phyloP scores from a whole-genome alignment of 768 basidiomycete species.

The Austroboletus eburneus region DNA sequence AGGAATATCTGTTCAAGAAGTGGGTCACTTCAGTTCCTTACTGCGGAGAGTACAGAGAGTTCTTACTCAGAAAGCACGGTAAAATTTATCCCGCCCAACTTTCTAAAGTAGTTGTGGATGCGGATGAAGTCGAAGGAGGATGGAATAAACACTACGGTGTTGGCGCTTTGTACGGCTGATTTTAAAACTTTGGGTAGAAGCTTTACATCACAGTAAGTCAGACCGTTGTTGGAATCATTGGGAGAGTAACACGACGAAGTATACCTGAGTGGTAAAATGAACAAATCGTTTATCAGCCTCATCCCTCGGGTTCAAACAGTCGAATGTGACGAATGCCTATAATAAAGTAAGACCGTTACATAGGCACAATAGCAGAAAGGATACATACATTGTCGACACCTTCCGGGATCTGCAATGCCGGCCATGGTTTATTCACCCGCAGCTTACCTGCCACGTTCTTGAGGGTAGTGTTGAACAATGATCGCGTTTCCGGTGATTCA shows the following conservation, averaged over 20 bases:
- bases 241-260: conserved; percentile 2
- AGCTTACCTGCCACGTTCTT: conserved; percentile 86
- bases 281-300: conserved; percentile 87
- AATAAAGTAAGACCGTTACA: not conserved
- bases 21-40: not conserved
- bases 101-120: conserved; percentile 81
- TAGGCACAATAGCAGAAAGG: not conserved
- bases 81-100: conserved; percentile 65
- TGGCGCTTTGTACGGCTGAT: conserved; percentile 89
- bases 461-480: conserved; percentile 69
- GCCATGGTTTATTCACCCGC: conserved; percentile 62
- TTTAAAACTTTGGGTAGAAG: conserved; percentile 78
- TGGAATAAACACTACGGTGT: conserved; percentile 86
- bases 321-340: conserved; percentile 73
- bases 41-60: not conserved
- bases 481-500: conserved; percentile 84
- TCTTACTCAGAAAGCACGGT: conserved; percentile 86
- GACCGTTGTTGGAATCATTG: not conserved
- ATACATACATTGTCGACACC: conserved; percentile 74
- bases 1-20: conserved; percentile 63
- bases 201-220: conserved; percentile 34
- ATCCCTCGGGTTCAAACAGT: conserved; percentile 62
- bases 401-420: conserved; percentile 72
- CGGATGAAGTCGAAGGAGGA: conserved; percentile 97
- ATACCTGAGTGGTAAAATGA: conserved; percentile 81